A percentile compares a stretch with the other conserved stretches of the same genome.
These are phyloP conservation scores for Prunus kanzakura DNA, from an alignment of 306 rosid genomes.

Conservation along the genomic window DNA sequence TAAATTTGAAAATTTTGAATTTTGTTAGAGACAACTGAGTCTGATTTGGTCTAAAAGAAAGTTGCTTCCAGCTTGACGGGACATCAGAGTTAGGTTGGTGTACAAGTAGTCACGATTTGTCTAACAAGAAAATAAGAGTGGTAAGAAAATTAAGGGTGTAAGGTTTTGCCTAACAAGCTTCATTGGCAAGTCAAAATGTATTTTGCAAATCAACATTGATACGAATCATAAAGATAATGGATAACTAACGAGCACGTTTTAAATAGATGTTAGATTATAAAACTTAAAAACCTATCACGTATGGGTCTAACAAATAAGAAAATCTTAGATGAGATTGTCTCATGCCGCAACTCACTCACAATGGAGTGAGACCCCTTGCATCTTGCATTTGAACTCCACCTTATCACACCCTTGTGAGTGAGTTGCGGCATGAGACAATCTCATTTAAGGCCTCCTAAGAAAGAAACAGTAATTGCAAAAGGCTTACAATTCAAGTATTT, in stretches of 20 bases:
- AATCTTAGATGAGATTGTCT: too few relatives aligned
- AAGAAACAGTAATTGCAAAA: too few relatives aligned
- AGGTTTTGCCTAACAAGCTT: not conserved
- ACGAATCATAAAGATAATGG: too few relatives aligned
- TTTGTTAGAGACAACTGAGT: not conserved
- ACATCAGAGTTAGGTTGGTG: not conserved
- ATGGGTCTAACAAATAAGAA: too few relatives aligned
- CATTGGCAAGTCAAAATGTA: not conserved
- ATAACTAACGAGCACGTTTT: too few relatives aligned
- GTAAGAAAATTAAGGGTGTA: not conserved
- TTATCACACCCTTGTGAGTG: too few relatives aligned
- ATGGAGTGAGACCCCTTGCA: too few relatives aligned
- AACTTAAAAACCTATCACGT: not conserved
- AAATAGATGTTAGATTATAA: not conserved
- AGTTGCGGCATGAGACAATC: too few relatives aligned
- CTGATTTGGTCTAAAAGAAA: not conserved
- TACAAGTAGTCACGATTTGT: not conserved
- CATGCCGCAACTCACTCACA: too few relatives aligned
- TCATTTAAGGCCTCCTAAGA: too few relatives aligned
- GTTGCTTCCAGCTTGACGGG: not conserved
- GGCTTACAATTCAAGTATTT: too few relatives aligned
- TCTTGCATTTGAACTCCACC: too few relatives aligned
- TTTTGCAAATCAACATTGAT: not conserved
- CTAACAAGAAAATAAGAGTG: not conserved
- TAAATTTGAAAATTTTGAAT: not conserved